Percentiles rank a stretch among this genome's conserved stretches.
These are phyloP conservation scores for Penicillium canescens DNA, from an alignment of 495 filamentous ascomycete genomes.

Conservation along the genomic window DNA sequence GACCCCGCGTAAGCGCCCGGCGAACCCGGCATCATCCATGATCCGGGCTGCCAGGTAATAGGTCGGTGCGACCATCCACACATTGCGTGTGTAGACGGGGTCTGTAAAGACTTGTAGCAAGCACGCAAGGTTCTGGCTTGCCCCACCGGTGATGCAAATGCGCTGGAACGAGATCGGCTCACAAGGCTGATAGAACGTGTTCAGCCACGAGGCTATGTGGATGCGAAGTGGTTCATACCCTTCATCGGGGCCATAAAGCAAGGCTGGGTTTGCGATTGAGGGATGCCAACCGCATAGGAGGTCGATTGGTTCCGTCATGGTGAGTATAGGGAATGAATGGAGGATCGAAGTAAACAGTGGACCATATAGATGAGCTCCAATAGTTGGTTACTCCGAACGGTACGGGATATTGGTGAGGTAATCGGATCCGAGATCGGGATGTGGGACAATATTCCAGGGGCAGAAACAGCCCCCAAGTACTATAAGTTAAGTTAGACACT, in stretches of 20 bases:
- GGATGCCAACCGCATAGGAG: slow-evolving; percentile 72
- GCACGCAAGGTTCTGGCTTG: slow-evolving; percentile 72
- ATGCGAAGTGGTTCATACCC: slow-evolving; percentile 67
- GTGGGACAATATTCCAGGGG: no score
- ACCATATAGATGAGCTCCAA: no score
- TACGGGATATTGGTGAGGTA: no score
- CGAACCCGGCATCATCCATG: slow-evolving; percentile 76
- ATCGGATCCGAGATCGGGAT: no score
- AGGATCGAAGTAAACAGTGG: background rate
- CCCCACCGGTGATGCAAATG: slow-evolving; percentile 80
- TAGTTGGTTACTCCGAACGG: no score
- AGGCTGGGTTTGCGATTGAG: slow-evolving; percentile 51
- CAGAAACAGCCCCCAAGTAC: no score
- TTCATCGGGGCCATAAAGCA: slow-evolving; percentile 77
- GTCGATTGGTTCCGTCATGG: slow-evolving; percentile 50
- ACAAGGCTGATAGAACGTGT: slow-evolving; percentile 54
- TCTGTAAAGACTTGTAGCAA: slow-evolving; percentile 76
- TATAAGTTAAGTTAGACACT: no score
- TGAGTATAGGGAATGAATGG: background rate
- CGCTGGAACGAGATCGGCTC: slow-evolving; percentile 49
- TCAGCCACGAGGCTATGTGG: slow-evolving; percentile 70
- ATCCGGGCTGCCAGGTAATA: slow-evolving; percentile 79
- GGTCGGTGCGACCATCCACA: slow-evolving; percentile 79
- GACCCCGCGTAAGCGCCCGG: slow-evolving; percentile 59
- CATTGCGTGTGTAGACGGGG: slow-evolving; percentile 67